phyloP scores from a whole-genome alignment of 1,139 yeast genomes.

The Pichia sp. region DNA sequence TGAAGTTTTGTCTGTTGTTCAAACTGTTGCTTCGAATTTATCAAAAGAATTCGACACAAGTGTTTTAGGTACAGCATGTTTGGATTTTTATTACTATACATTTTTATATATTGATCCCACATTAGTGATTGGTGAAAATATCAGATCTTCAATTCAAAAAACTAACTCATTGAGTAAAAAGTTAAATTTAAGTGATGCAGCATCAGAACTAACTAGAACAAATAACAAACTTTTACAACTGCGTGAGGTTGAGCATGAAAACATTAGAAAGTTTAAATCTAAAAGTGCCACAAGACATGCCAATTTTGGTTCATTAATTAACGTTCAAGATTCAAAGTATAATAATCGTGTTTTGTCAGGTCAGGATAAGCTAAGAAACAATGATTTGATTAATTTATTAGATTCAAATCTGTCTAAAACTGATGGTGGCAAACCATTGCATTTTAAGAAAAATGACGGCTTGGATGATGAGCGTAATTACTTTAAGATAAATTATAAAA shows the following conservation, averaged over 20 bases:
- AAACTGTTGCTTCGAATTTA: slow-evolving; percentile 61
- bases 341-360: slow-evolving; percentile 68
- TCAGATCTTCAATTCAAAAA: neutral
- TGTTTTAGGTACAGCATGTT: slow-evolving; percentile 53
- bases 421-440: slow-evolving; percentile 5
- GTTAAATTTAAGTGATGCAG: slow-evolving; percentile 4
- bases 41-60: slow-evolving; percentile 57
- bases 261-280: slow-evolving; percentile 54
- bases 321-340: slow-evolving; percentile 50
- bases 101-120: slow-evolving; percentile 49
- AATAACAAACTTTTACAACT: slow-evolving; percentile 4
- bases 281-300: slow-evolving; percentile 73
- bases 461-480: neutral
- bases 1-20: slow-evolving; percentile 63
- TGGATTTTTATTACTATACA: slow-evolving; percentile 66
- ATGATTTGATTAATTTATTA: slow-evolving; percentile 22
- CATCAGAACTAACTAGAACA: neutral
- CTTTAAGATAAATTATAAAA: neutral
- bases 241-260: slow-evolving; percentile 31
- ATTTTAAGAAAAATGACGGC: neutral
- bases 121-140: neutral
- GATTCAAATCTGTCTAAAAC: slow-evolving; percentile 42
- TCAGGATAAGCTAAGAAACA: slow-evolving; percentile 35
- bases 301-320: slow-evolving; percentile 79
- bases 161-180: slow-evolving; percentile 1